Conservation (phyloP, 2,329 filamentous ascomycete species). For the Bretziella fagacearum region DNA sequence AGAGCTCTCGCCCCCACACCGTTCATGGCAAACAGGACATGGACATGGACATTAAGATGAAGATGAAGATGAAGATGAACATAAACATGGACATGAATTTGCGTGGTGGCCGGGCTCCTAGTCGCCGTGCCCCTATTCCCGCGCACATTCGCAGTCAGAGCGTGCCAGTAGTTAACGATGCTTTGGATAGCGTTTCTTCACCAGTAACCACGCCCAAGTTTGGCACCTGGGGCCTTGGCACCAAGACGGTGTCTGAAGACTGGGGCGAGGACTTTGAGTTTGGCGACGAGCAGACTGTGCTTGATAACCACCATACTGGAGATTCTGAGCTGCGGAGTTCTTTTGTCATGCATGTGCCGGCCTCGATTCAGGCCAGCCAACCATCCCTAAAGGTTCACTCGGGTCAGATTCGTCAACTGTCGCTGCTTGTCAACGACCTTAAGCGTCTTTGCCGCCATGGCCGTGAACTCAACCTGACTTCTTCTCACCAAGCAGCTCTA, state of each 20-base stretch:
- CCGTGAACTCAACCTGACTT: conserved; percentile 47
- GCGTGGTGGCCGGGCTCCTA: conserved; percentile 50
- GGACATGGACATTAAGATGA: no score
- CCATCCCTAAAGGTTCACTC: conserved; percentile 70
- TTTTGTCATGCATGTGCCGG: conserved; percentile 52
- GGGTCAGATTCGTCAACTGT: conserved; percentile 67
- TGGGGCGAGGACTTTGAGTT: conserved; percentile 88
- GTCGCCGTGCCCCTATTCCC: conserved; percentile 49
- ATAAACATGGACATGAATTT: no score
- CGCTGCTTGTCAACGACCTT: conserved; percentile 64
- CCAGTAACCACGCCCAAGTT: conserved; percentile 39
- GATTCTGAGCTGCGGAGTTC: conserved; percentile 17
- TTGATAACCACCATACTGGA: conserved; percentile 23
- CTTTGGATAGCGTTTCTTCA: conserved; percentile 27
- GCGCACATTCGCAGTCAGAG: conserved; percentile 66
- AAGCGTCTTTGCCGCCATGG: conserved; percentile 60
- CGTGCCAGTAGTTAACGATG: conserved; percentile 55
- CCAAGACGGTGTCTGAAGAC: conserved; percentile 65
- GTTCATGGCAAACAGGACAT: conserved; percentile 60
- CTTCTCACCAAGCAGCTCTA: conserved; percentile 37
- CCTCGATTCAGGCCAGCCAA: conserved; percentile 65
- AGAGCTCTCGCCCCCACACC: conserved; percentile 49
- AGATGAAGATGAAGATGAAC: no score
- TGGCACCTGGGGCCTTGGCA: conserved; percentile 66
- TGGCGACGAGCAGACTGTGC: conserved; percentile 27